Evolutionary conservation across 352 stramenopile species (phyloP).

Genomic region (Phytopythium chamaehyphon): DNA sequence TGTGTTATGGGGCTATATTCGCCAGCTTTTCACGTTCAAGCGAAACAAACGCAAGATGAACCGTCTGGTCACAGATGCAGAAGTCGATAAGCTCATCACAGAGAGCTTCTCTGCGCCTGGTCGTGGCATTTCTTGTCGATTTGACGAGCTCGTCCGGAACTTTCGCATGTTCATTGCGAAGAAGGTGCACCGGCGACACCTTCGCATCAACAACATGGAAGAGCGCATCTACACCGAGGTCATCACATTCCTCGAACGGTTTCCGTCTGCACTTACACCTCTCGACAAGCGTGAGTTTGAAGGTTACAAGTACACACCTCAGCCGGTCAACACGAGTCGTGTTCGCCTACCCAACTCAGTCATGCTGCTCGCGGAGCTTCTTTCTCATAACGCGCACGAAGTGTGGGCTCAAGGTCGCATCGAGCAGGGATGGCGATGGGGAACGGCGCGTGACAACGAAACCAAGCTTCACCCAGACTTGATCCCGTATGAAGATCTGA

Average conservation of each 20-base stretch:
- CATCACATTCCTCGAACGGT: conserved; percentile 75
- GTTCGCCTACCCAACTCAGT: conserved; percentile 64
- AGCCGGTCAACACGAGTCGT: conserved; percentile 54
- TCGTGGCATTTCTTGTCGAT: conserved; percentile 70
- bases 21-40: conserved; percentile 32
- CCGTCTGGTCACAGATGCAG: conserved; percentile 55
- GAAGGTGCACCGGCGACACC: conserved; percentile 54
- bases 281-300: conserved; percentile 79
- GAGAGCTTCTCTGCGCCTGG: conserved; percentile 55
- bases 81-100: conserved; percentile 61
- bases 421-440: conserved; percentile 66
- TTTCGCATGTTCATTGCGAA: conserved; percentile 83
- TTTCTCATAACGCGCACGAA: conserved; percentile 77
- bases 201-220: conserved; percentile 57
- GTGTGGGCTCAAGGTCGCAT: conserved; percentile 77
- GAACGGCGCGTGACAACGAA: conserved; percentile 60
- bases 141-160: conserved; percentile 76
- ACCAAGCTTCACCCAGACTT: conserved; percentile 62
- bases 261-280: conserved; percentile 54
- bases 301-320: conserved; percentile 74
- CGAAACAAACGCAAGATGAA: conserved; percentile 38
- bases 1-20: conserved; percentile 46
- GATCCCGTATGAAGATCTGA: conserved; percentile 66
- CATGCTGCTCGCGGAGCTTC: conserved; percentile 52
- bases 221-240: conserved; percentile 67